phyloP scores from a whole-genome alignment of 2,329 filamentous ascomycete genomes.

The Diaporthe velutina region DNA sequence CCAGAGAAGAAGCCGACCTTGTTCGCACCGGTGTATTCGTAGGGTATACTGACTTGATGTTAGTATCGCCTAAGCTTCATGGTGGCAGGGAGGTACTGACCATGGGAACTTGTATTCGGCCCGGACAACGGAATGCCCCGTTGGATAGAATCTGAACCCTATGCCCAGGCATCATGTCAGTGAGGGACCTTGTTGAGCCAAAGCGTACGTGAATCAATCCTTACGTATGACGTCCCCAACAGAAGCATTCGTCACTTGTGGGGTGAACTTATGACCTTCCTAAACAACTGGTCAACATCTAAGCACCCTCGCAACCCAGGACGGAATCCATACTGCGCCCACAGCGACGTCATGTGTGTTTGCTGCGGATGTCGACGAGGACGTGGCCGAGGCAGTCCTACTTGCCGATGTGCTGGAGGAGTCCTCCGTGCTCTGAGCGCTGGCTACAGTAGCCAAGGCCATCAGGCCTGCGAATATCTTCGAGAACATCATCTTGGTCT shows the following conservation, averaged over 20 bases:
- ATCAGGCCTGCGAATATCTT: slow-evolving; percentile 37
- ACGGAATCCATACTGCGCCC: slow-evolving; percentile 45
- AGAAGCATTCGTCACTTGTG: slow-evolving; percentile 50
- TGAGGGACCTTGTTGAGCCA: slow-evolving; percentile 17
- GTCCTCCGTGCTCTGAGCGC: slow-evolving; percentile 33
- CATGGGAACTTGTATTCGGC: slow-evolving; percentile 72
- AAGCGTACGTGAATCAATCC: slow-evolving; percentile 27
- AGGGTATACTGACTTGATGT: slow-evolving; percentile 60
- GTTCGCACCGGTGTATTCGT: slow-evolving; percentile 63
- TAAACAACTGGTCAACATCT: slow-evolving; percentile 35
- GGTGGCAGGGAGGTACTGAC: background rate
- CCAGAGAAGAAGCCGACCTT: slow-evolving; percentile 68
- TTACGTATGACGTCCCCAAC: slow-evolving; percentile 63
- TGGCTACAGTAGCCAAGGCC: slow-evolving; percentile 22
- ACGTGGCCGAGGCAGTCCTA: slow-evolving; percentile 36
- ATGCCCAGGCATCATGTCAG: slow-evolving; percentile 21
- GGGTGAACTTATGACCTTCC: slow-evolving; percentile 52
- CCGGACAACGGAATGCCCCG: slow-evolving; percentile 73
- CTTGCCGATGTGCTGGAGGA: slow-evolving; percentile 19
- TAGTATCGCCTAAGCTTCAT: background rate
- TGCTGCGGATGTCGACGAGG: slow-evolving; percentile 38
- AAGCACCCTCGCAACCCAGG: slow-evolving; percentile 40
- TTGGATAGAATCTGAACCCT: slow-evolving; percentile 73
- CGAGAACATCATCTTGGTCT: slow-evolving; percentile 37
- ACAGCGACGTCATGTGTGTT: slow-evolving; percentile 47